These are phyloP conservation scores for Globisporangium radiosum DNA, from an alignment of 352 stramenopile genomes.

Conservation along the genomic window DNA sequence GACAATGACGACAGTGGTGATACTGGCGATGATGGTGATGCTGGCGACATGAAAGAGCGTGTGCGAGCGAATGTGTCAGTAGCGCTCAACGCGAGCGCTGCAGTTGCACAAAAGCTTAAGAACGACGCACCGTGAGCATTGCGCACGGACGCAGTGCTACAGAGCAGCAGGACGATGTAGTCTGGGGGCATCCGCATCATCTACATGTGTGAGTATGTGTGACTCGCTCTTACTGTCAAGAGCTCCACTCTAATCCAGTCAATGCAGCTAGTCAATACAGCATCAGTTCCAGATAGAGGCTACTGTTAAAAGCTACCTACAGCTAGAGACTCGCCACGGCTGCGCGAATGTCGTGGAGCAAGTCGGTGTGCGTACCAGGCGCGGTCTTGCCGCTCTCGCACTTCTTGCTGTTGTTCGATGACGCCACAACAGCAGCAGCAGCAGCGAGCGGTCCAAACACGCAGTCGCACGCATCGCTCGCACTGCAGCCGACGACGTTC, in stretches of 20 bases:
- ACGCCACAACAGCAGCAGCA: neutral
- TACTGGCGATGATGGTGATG: neutral
- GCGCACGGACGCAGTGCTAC: no score
- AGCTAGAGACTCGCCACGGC: conserved; percentile 31
- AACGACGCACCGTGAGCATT: no score
- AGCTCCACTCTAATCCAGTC: no score
- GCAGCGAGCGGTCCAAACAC: conserved; percentile 29
- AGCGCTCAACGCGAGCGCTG: neutral
- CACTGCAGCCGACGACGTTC: conserved; percentile 20
- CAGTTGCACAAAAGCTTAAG: neutral
- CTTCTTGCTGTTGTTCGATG: conserved; percentile 3
- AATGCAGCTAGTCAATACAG: no score
- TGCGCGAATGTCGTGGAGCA: conserved; percentile 35
- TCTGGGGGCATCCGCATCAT: no score
- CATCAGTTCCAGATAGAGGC: no score
- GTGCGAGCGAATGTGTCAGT: neutral
- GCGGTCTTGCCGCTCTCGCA: conserved; percentile 9
- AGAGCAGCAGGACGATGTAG: no score
- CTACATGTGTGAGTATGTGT: no score
- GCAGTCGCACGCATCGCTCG: conserved; percentile 21
- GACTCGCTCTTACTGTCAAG: no score
- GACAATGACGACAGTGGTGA: neutral
- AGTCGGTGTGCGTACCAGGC: conserved; percentile 17
- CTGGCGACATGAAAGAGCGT: neutral
- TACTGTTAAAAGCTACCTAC: neutral